Evolutionary conservation across 129 eudicot genomes (phyloP).

Genomic region (Artemisia tridentata): DNA sequence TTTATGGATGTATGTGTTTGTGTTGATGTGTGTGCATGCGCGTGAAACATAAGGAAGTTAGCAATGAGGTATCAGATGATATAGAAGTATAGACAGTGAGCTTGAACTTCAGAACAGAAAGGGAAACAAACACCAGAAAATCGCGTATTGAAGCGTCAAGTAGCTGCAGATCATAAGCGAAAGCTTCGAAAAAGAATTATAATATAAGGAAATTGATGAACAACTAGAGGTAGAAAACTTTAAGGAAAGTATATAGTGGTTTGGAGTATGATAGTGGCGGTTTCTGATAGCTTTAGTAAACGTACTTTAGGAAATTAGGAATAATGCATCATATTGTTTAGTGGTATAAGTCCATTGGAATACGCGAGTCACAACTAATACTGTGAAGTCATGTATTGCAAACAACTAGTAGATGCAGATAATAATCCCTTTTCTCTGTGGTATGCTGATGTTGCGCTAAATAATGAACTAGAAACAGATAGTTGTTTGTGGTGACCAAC

Average conservation of each 20-base stretch:
- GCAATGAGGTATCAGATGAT: constrained; percentile 11
- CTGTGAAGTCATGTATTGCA: too few species aligned
- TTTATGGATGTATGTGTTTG: not conserved
- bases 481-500: constrained; percentile 4
- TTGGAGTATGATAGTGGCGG: not conserved
- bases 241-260: not conserved
- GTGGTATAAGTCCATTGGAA: too few species aligned
- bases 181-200: constrained; percentile 1
- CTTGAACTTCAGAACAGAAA: not conserved
- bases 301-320: too few species aligned
- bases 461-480: not conserved
- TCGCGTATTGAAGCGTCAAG: constrained; percentile 9
- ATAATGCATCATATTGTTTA: too few species aligned
- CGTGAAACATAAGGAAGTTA: not conserved
- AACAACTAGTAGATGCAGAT: too few species aligned
- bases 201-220: constrained; percentile 4
- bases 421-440: not conserved
- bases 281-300: not conserved
- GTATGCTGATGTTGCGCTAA: not conserved
- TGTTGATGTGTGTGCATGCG: not conserved
- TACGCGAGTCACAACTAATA: too few species aligned
- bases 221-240: constrained; percentile 13
- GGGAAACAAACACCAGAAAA: not conserved
- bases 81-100: not conserved
- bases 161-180: not conserved